Evolutionary conservation across 306 rosid genomes (phyloP), one percentile per base, ranked within the genome.

Genomic region (Rosa lucieae): DNA sequence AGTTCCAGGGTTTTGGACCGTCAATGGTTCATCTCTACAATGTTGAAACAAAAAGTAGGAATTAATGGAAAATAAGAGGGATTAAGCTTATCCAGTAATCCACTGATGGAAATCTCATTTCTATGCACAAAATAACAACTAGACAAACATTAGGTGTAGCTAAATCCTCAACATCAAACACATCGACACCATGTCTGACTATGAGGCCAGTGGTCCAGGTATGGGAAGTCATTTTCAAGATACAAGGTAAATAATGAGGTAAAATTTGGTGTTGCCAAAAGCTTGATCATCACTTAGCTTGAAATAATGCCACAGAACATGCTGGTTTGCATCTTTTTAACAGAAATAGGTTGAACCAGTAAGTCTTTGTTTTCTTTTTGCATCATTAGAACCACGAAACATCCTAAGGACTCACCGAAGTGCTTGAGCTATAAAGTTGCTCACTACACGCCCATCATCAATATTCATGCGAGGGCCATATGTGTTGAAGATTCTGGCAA

Each of bases 391-490:
- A 35, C 59, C 62, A 77, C 67, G 42, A 71, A 71, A 65, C 71
- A 40, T 9, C 20, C 48, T 56, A 67, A 42, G 70, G 73, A 75
- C 84, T 77, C 81, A 95, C 99, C 99, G 97, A 78, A 95, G 82
- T 12, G 97, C 97, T 90, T 95, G 99, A 62, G 99, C 99, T 77
- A 95, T 89, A 83, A 95, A 95, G 86, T 95, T 95, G 90, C 99
- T 95, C 49, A 95, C 99, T 3, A 92, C 99, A 82, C 99, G 99
- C 0, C 99, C 99, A 80, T 95, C 99, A 39, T 95, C 99, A 61
- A 95, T 95, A 79, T 92, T 95, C 99, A 95, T 95, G 83, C 99
- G 99, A 9, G 99, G 97, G n/a, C 99, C 99, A 15, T 95, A 95
- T 62, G 99, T 95, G 85, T 95, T 95, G 52, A 95, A 95, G 85